Evolutionary conservation across 768 basidiomycete species (phyloP), one percentile per base, ranked within the genome.

Genomic region (Boletus bicolor): DNA sequence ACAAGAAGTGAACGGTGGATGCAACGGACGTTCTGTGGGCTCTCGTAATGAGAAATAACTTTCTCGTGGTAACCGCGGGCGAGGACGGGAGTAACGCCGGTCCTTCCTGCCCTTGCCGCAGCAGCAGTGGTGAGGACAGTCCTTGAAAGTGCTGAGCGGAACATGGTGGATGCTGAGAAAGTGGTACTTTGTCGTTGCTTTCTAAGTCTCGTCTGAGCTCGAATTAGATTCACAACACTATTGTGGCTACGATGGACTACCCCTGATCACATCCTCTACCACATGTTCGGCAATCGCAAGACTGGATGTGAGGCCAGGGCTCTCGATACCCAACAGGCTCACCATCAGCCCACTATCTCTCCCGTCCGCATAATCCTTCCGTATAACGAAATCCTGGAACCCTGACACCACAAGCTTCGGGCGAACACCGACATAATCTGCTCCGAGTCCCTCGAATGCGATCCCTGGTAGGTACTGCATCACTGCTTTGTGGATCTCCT

Each of bases 1-100:
- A 46, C 24, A 38, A 55, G 54, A 64, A 66, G 73, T 61, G 73
- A 71, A 70, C 61, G 65, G 53, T 55, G 59, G 61, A 68, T 62
- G 58, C 43, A 34, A 82, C 89, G 51, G 66, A 98, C 96, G 77
- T 99, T 99, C 79, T 90, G 85, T 62, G 97, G 97, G 74, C 83
- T 85, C 79, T 98, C 96, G 73, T 98, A 98, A 76, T 98, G 97
- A 26, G 91, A 89, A 61, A 95, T 93, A 48, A 98, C 96, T 68
- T 98, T 97, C 72, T 95, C 93, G 69, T 98, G 95, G 70, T 98
- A 98, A 5, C 77, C 79, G 65, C 94, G 85, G 63, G 80, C 76
- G 51, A 81, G 70, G 19, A 81, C 67, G n/a, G 86, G 83, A 4
- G 79, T 72, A 11, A 79, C 51, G 28, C 73, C 67, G 34, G 75